Conservation (phyloP, 2,329 filamentous ascomycete species). For the Pseudogymnoascus sp. region DNA sequence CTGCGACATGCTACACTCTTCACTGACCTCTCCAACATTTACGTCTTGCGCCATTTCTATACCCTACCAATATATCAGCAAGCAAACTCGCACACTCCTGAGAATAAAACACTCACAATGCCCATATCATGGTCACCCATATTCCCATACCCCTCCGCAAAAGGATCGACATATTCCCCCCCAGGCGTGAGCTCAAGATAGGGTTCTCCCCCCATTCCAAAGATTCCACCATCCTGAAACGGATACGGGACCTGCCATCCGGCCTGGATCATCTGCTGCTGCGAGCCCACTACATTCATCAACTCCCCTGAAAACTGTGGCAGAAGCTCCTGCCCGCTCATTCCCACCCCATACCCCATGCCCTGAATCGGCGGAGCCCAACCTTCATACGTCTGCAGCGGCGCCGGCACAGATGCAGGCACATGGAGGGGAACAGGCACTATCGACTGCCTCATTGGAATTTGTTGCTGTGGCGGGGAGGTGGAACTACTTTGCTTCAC, state of each 20-base stretch:
- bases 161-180: slow-evolving; percentile 8
- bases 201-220: neutral
- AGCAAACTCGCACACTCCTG: neutral
- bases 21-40: neutral
- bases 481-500: neutral
- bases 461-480: slow-evolving; percentile 6
- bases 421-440: neutral
- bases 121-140: slow-evolving; percentile 9
- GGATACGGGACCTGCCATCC: slow-evolving; percentile 6
- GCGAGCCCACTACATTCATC: neutral
- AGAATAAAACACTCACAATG: neutral
- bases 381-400: neutral
- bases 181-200: neutral
- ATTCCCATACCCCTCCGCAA: neutral
- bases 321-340: neutral
- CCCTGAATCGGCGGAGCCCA: neutral
- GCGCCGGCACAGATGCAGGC: neutral
- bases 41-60: slow-evolving; percentile 1
- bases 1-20: slow-evolving; percentile 6
- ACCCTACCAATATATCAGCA: slow-evolving; percentile 2
- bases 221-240: slow-evolving; percentile 13
- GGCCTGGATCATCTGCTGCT: neutral
- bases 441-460: neutral
- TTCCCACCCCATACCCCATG: neutral
- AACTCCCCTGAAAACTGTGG: neutral